These are phyloP conservation scores for Suillus subalutaceus DNA, from an alignment of 768 basidiomycete genomes.

Conservation along the genomic window DNA sequence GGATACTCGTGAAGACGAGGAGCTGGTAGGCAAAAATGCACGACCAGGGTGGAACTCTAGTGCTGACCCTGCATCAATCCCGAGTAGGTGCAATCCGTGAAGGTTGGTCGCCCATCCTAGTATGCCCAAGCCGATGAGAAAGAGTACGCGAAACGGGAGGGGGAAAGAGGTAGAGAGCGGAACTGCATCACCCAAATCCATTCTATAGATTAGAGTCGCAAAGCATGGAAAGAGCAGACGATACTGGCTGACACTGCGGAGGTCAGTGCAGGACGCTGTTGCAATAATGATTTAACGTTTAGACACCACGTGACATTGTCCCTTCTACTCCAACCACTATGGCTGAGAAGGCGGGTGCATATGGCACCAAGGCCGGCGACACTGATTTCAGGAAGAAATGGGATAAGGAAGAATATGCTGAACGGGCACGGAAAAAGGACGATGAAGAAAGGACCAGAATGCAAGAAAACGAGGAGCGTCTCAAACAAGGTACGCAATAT, in stretches of 20 bases:
- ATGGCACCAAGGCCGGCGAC: conserved; percentile 48
- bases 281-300: neutral
- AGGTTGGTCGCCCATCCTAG: conserved; percentile 93
- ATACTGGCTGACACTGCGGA: conserved; percentile 10
- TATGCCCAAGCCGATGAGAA: conserved; percentile 76
- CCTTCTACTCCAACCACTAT: conserved; percentile 17
- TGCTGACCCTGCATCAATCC: conserved; percentile 71
- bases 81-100: conserved; percentile 74
- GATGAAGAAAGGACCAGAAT: conserved; percentile 79
- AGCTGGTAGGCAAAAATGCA: conserved; percentile 23
- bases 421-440: conserved; percentile 82
- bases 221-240: conserved; percentile 8
- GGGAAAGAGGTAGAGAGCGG: conserved; percentile 69
- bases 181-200: conserved; percentile 43
- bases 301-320: conserved; percentile 9
- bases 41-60: conserved; percentile 56
- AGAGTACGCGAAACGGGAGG: conserved; percentile 89
- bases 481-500: conserved; percentile 70
- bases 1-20: conserved; percentile 24
- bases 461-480: conserved; percentile 81
- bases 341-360: conserved; percentile 38
- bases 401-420: conserved; percentile 92
- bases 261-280: neutral
- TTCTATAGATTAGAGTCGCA: conserved; percentile 17
- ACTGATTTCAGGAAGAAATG: conserved; percentile 88